Evolutionary conservation across 805 yeast species (phyloP).

Genomic region (Pichia scutulata): DNA sequence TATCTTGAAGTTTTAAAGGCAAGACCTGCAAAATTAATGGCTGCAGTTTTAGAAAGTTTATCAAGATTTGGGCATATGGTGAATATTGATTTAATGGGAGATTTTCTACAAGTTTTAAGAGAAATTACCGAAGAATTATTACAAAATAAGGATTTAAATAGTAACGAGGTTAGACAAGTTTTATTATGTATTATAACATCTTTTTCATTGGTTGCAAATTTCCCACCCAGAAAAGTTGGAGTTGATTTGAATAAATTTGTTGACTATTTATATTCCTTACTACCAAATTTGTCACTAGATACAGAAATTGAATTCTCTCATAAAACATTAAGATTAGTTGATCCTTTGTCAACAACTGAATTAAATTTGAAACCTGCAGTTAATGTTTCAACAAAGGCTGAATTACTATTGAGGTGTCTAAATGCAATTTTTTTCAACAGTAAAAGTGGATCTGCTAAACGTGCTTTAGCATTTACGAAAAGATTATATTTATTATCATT

Average conservation of each 20-base stretch:
- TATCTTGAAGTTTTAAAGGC: conserved; percentile 72
- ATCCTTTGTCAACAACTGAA: conserved; percentile 48
- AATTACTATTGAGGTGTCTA: conserved; percentile 65
- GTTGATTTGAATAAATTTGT: conserved; percentile 80
- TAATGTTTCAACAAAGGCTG: conserved; percentile 84
- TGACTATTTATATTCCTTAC: conserved; percentile 59
- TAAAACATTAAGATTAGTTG: conserved; percentile 70
- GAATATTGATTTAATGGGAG: conserved; percentile 88
- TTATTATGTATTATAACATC: conserved; percentile 84
- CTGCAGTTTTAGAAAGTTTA: conserved; percentile 84
- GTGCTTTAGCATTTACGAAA: conserved; percentile 79
- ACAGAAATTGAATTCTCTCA: conserved; percentile 82
- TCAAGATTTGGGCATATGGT: conserved; percentile 89
- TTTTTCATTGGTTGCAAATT: conserved; percentile 74
- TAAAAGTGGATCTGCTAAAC: conserved; percentile 52
- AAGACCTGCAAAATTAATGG: conserved; percentile 60
- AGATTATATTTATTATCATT: conserved; percentile 58
- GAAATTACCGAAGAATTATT: conserved; percentile 57
- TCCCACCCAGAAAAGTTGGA: conserved; percentile 61
- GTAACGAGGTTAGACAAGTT: conserved; percentile 57
- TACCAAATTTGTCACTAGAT: conserved; percentile 65
- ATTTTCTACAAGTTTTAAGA: conserved; percentile 78
- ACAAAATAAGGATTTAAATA: conserved; percentile 35
- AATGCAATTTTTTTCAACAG: conserved; percentile 78
- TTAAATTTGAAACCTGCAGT: conserved; percentile 53